Base-by-base conservation (phyloP, 164 flowering plant species). In the Kalanchoe fedtschenkoi region DNA sequence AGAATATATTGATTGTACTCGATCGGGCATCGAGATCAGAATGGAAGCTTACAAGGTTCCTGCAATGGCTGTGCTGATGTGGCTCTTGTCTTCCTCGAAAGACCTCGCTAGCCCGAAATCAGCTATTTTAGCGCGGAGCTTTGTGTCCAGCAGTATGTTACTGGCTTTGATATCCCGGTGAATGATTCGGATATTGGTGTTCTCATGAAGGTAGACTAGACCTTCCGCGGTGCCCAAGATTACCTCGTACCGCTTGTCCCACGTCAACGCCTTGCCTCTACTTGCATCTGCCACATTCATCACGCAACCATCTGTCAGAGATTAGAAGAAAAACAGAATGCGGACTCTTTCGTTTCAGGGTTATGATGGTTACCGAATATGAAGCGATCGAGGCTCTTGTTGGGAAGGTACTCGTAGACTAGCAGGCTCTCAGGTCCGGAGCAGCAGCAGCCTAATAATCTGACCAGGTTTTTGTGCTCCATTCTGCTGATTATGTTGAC, bases 351-450 rank as follows among this genome's bases (percentile, higher is more conserved):
- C 22, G 22, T 21, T 47, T 47, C 14, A n/a, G n/a, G n/a, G n/a
- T n/a, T n/a, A n/a, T n/a, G 13, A 47, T 32, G 61, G 24, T 58
- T 58, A 78, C 83, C 79, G 26, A 66, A 76, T 17, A 82, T 64
- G 66, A 75, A 65, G 39, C 81, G 73, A 15, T 75, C 70, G 19
- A 85, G 80, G 68, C 87, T 85, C 38, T 70, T 73, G 62, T 83
- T 83, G 0, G 86, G 83, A 33, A 87, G 74, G 46, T 74, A 85
- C 73, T 88, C 95, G 65, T 88, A 88, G 58, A 87, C 87, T 41
- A 85, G 91, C 61, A 91, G 91, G 75, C 97, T 88, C 68, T 91
- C 97, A 0, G 97, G 97, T 19, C 97, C 96, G 13, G 79, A 68
- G 47, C 85, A 76, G 79, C 97, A 88, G 80, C 89, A 91, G 9